phyloP scores from a whole-genome alignment of 345 rosid species.

The Cardamine occulta region DNA sequence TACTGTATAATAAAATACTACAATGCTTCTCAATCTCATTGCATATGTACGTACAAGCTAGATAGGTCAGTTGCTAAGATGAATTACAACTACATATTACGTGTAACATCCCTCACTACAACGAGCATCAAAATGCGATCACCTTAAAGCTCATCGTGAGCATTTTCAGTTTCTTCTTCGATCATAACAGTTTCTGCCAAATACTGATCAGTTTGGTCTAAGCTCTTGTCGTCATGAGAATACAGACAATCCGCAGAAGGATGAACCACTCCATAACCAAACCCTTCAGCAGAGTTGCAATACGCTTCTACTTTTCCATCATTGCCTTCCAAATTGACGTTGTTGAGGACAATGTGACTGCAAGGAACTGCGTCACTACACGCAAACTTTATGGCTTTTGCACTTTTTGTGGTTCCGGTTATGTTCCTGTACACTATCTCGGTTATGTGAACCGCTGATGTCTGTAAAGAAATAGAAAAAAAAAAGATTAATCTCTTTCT shows the following conservation, averaged over 20 bases:
- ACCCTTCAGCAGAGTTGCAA: slow-evolving; percentile 91
- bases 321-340: slow-evolving; percentile 72
- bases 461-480: slow-evolving; percentile 44
- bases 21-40: slow-evolving; percentile 42
- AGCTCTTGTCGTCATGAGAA: slow-evolving; percentile 53
- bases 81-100: slow-evolving; percentile 27
- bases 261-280: slow-evolving; percentile 74
- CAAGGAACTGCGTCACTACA: slow-evolving; percentile 95
- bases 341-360: slow-evolving; percentile 73
- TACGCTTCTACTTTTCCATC: slow-evolving; percentile 83
- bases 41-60: slow-evolving; percentile 16
- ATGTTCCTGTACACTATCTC: slow-evolving; percentile 89
- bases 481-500: background rate
- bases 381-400: slow-evolving; percentile 80
- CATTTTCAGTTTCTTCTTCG: slow-evolving; percentile 12
- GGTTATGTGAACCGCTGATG: slow-evolving; percentile 79
- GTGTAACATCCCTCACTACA: slow-evolving; percentile 36
- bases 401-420: slow-evolving; percentile 75
- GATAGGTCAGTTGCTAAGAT: slow-evolving; percentile 35
- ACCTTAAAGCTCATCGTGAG: slow-evolving; percentile 40
- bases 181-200: slow-evolving; percentile 10
- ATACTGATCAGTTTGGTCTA: slow-evolving; percentile 18
- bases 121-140: slow-evolving; percentile 22
- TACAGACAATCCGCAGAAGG: slow-evolving; percentile 90
- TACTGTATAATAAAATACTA: slow-evolving; percentile 19